phyloP scores from a whole-genome alignment of 2,329 filamentous ascomycete genomes.

The Nothophaeocryptopus gaeumannii region DNA sequence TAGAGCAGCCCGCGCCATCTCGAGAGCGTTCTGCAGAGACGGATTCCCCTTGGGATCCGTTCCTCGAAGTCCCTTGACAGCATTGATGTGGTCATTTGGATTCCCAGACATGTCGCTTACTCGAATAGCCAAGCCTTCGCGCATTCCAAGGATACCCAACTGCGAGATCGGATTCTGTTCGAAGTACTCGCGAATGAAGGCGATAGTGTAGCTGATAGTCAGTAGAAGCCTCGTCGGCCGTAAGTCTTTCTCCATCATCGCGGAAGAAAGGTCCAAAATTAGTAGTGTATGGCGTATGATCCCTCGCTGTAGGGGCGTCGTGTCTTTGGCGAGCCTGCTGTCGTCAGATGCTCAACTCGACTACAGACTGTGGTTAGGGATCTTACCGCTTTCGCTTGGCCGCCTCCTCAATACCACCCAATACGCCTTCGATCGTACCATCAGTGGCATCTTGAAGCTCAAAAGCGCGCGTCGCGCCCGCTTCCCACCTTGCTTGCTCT shows the following conservation, averaged over 20 bases:
- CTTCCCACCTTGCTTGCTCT: constrained; percentile 37
- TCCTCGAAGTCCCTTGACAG: constrained; percentile 57
- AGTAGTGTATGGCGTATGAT: constrained; percentile 96
- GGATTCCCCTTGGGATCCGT: constrained; percentile 51
- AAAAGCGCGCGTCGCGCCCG: constrained; percentile 30
- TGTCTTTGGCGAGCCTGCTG: constrained; percentile 77
- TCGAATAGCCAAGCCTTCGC: constrained; percentile 80
- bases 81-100: constrained; percentile 79
- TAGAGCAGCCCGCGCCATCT: constrained; percentile 90
- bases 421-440: constrained; percentile 34
- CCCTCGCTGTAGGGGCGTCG: constrained; percentile 89
- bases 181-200: constrained; percentile 92
- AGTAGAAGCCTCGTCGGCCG: constrained; percentile 83
- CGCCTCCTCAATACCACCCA: constrained; percentile 38
- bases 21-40: constrained; percentile 83
- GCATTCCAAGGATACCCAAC: constrained; percentile 87
- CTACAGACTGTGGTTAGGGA: background rate
- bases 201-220: constrained; percentile 74
- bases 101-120: constrained; percentile 91
- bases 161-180: constrained; percentile 99
- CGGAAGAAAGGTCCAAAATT: constrained; percentile 85
- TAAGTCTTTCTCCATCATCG: constrained; percentile 94
- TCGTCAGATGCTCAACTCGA: background rate
- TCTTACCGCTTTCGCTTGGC: constrained; percentile 34
- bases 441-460: constrained; percentile 36